Conservation (phyloP, 2,329 filamentous ascomycete species). For the Rhinocladiella similis region DNA sequence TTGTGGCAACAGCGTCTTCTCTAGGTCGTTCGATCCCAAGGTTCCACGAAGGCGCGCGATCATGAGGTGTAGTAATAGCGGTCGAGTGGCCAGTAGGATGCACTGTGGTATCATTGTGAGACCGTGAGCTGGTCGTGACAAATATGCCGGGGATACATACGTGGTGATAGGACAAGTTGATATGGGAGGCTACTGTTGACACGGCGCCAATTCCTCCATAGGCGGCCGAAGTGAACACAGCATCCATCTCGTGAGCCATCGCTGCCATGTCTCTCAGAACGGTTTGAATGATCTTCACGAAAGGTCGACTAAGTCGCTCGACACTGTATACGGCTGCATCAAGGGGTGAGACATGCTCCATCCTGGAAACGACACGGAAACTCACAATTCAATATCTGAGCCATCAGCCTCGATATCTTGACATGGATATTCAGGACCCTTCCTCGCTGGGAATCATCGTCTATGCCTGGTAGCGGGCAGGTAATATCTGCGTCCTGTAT, state of each 20-base stretch:
- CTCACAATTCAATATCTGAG: slow-evolving; percentile 48
- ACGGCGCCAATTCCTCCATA: neutral
- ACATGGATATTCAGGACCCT: slow-evolving; percentile 48
- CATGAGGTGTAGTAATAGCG: slow-evolving; percentile 1
- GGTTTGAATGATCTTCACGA: neutral
- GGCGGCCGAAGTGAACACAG: neutral
- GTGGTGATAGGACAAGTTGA: slow-evolving; percentile 1
- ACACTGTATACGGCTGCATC: slow-evolving; percentile 2
- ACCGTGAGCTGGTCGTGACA: neutral
- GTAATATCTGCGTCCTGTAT: slow-evolving; percentile 54
- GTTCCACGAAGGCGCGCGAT: neutral
- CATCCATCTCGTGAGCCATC: slow-evolving; percentile 2
- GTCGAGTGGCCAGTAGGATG: neutral
- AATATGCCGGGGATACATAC: neutral
- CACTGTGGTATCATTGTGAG: neutral
- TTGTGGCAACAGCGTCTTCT: neutral
- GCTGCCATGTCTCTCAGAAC: neutral
- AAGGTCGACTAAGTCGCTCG: neutral
- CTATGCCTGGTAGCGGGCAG: slow-evolving; percentile 46
- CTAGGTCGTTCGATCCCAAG: neutral
- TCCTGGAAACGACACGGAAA: slow-evolving; percentile 1
- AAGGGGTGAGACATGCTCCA: neutral
- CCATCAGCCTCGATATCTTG: slow-evolving; percentile 47
- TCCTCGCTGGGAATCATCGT: slow-evolving; percentile 39
- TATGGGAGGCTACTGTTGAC: neutral